These are phyloP conservation scores for Tylopilus orsonianus DNA, from an alignment of 1,284 basidiomycete genomes.

Conservation along the genomic window DNA sequence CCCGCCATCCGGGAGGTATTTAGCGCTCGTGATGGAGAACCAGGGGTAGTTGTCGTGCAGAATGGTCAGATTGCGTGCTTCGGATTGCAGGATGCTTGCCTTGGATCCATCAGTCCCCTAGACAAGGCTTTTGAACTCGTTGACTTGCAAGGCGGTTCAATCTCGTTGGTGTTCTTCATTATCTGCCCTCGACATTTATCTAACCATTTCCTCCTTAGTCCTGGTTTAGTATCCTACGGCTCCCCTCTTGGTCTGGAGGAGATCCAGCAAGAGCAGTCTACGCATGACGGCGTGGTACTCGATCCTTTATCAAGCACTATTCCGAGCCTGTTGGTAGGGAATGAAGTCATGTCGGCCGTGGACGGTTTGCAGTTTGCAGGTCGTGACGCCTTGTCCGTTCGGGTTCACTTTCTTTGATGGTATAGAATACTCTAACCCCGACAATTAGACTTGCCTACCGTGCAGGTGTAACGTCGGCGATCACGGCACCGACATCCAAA, in stretches of 20 bases:
- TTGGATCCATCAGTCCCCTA: slow-evolving; percentile 7
- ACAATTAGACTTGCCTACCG: slow-evolving; percentile 57
- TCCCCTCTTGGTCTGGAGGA: slow-evolving; percentile 59
- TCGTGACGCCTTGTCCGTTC: slow-evolving; percentile 65
- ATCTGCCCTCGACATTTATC: neutral
- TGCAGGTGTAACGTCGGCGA: slow-evolving; percentile 59
- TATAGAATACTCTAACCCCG: slow-evolving; percentile 10
- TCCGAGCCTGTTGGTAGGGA: slow-evolving; percentile 46
- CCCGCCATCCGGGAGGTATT: slow-evolving; percentile 25
- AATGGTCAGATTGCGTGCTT: slow-evolving; percentile 45
- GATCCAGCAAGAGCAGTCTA: slow-evolving; percentile 62
- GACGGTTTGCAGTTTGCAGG: slow-evolving; percentile 75
- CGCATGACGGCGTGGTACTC: slow-evolving; percentile 62
- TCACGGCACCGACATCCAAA: slow-evolving; percentile 60
- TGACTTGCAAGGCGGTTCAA: slow-evolving; percentile 37
- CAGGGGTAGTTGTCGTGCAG: slow-evolving; percentile 41
- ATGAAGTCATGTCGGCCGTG: slow-evolving; percentile 61
- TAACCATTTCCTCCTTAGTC: slow-evolving; percentile 35
- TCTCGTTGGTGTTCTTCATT: slow-evolving; percentile 41
- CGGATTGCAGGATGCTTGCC: slow-evolving; percentile 26
- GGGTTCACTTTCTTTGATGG: neutral
- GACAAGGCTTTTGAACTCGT: slow-evolving; percentile 20
- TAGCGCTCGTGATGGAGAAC: slow-evolving; percentile 16
- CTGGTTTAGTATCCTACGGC: slow-evolving; percentile 61
- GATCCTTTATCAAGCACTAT: slow-evolving; percentile 48